Base-by-base conservation (phyloP, 2,329 filamentous ascomycete species). In the Fonsecaea monophora region DNA sequence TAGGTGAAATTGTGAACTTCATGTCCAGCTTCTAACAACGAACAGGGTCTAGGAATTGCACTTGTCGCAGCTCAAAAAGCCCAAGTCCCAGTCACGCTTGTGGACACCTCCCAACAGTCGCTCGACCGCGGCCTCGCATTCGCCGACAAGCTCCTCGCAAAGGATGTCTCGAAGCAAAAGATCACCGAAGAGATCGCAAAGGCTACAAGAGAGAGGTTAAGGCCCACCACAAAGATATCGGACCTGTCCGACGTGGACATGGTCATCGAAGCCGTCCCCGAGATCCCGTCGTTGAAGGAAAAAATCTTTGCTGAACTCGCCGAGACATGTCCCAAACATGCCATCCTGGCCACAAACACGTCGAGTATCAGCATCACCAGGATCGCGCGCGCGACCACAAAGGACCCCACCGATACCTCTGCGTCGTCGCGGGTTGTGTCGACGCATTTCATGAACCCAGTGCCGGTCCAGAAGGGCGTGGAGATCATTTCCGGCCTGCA, bases 381-480 rank as follows among this genome's bases (percentile, higher is more conserved):
- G 76, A 97, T 99, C 74, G 95, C 95, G 21, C 68, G 70, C 10
- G 94, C 95, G 3, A 88, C 94, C 9, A 94, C 94, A 0, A 90
- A 89, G 32, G 88, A 96, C 76, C 90, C 92, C 0, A 94, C 83
- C 18, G 91, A 97, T 75, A 89, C 92, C 30, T 90, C 89, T 53
- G 91, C 89, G 48, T 90, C 92, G 53, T 94, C 92, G 5, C 90
- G 95, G 56, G 95, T 99, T 9, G 88, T 99, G 63, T 92, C 92
- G 60, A 98, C 95, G 15, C 95, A 99, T 80, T 99, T 99, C 81
- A 99, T 99, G 95, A 99, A 99, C 83, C 95, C 95, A 0, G 95
- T 99, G 0, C 95, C 95, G 1, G 82, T 99, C 37, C 95, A 98
- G 77, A 97, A 97, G 80, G 95, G 95, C 60, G 95, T 99, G 4